Conservation (phyloP, 2,329 filamentous ascomycete genomes). For the Aspergillus caelatus region DNA sequence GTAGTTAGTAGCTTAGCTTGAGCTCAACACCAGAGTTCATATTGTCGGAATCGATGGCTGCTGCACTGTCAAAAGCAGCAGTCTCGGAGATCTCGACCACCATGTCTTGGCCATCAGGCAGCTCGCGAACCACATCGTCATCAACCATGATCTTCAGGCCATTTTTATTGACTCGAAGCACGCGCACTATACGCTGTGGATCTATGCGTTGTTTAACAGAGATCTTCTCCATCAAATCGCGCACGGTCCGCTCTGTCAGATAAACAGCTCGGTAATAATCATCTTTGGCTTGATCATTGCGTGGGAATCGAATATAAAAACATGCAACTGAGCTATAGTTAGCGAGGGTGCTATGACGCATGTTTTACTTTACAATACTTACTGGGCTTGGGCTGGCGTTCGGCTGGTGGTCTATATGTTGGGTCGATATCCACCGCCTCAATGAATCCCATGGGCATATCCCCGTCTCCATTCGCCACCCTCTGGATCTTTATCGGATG, state of each 20-base stretch:
- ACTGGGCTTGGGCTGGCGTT: constrained; percentile 69
- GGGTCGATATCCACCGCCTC: constrained; percentile 90
- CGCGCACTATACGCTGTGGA: constrained; percentile 68
- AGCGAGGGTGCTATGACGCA: constrained; percentile 23
- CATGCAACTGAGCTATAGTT: constrained; percentile 67
- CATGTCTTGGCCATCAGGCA: constrained; percentile 93
- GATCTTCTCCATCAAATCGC: constrained; percentile 72
- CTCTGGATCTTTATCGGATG: constrained; percentile 37
- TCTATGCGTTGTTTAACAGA: constrained; percentile 82
- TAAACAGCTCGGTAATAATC: constrained; percentile 85
- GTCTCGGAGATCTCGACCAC: constrained; percentile 67
- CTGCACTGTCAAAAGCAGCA: constrained; percentile 47
- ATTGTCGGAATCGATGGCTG: constrained; percentile 8
- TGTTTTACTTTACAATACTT: constrained; percentile 32
- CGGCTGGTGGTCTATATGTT: constrained; percentile 76
- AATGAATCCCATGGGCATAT: constrained; percentile 74
- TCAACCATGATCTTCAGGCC: constrained; percentile 85
- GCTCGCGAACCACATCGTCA: constrained; percentile 80
- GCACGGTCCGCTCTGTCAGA: constrained; percentile 72
- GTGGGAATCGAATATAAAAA: constrained; percentile 73
- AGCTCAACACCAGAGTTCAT: constrained; percentile 45
- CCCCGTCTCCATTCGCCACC: constrained; percentile 21
- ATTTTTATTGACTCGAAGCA: constrained; percentile 71
- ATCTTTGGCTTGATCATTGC: constrained; percentile 53
- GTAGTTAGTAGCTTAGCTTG: constrained; percentile 56